Evolutionary conservation across 768 basidiomycete species (phyloP), one percentile per base, ranked within the genome.

Genomic region (Dendrothele bispora): DNA sequence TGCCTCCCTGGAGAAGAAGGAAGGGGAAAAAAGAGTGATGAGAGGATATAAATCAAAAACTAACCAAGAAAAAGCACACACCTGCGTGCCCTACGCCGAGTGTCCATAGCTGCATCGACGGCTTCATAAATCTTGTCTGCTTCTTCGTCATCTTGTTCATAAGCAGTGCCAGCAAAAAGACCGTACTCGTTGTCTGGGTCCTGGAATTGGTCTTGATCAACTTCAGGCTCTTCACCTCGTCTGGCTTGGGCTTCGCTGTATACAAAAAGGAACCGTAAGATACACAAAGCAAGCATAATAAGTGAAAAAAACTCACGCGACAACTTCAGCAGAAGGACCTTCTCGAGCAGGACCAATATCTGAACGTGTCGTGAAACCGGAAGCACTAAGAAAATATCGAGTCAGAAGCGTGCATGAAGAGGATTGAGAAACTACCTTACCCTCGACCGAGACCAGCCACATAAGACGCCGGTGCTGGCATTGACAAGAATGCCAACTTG

Each of bases 341-440:
- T 97, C 95, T 64, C 97, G 76, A 7, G 97, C 97, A 28, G 97
- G 97, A 61, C 97, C 97, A 50, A 99, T 98, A 83, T 98, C 97
- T 34, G 93, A 95, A 39, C 95, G 88, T 5, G 95, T 98, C 0
- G 95, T 98, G 70, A 98, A 98, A 49, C 94, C 94, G 38, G 94
- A 95, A 41, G 94, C 94, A 70, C 92, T 94, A 54, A 20, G 49
- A 60, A 46, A 48, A 30, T 44, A 35, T 42, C 18, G 22, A 40
- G n/a, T n/a, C n/a, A n/a, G n/a, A n/a, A n/a, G n/a, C n/a, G n/a
- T n/a, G n/a, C n/a, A n/a, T 24, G 14, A 26, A 45, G 25, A 32
- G 15, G 28, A n/a, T 21, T 17, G 46, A 22, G 29, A 11, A 35
- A 28, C 7, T 14, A 27, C 71, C 87, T 50, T 57, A 94, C 88